phyloP scores from a whole-genome alignment of 1,284 basidiomycete genomes.

The Cronartium ribicola region DNA sequence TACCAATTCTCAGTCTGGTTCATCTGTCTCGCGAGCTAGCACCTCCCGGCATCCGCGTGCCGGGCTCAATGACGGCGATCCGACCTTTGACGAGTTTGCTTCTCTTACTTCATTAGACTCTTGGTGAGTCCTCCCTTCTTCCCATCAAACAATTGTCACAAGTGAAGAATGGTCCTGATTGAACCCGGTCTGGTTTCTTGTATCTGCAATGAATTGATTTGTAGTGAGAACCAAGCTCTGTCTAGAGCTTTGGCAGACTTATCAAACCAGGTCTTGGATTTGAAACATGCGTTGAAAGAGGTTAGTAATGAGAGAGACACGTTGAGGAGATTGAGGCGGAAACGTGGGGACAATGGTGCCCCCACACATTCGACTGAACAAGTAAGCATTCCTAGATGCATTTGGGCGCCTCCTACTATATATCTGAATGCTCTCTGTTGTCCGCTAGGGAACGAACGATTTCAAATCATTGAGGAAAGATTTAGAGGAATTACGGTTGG shows the following conservation, averaged over 20 bases:
- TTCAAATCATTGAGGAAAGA: conserved; percentile 13
- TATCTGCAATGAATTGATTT: neutral
- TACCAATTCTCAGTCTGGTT: neutral
- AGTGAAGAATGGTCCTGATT: neutral
- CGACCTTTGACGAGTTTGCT: neutral
- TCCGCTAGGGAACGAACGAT: neutral
- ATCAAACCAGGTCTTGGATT: conserved; percentile 26
- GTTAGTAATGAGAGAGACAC: conserved; percentile 23
- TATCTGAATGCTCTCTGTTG: neutral
- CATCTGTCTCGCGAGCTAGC: neutral
- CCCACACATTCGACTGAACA: too few relatives aligned
- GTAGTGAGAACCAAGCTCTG: conserved; percentile 24
- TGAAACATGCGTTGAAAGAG: conserved; percentile 34
- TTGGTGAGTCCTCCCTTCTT: conserved; percentile 9
- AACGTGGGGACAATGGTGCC: neutral
- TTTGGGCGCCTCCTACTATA: neutral
- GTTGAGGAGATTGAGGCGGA: conserved; percentile 8
- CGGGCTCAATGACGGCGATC: neutral
- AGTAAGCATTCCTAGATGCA: neutral
- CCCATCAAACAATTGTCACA: neutral
- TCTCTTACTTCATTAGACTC: conserved; percentile 9
- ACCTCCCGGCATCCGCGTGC: neutral
- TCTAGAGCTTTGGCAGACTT: conserved; percentile 30
- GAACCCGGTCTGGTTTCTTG: neutral
- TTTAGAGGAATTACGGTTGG: conserved; percentile 21